A percentile compares a stretch with the other conserved stretches of the same genome.
These are phyloP conservation scores for Rhizoclosmatium globosum DNA, from an alignment of 192 early-diverging fungal species.

Conservation along the genomic window DNA sequence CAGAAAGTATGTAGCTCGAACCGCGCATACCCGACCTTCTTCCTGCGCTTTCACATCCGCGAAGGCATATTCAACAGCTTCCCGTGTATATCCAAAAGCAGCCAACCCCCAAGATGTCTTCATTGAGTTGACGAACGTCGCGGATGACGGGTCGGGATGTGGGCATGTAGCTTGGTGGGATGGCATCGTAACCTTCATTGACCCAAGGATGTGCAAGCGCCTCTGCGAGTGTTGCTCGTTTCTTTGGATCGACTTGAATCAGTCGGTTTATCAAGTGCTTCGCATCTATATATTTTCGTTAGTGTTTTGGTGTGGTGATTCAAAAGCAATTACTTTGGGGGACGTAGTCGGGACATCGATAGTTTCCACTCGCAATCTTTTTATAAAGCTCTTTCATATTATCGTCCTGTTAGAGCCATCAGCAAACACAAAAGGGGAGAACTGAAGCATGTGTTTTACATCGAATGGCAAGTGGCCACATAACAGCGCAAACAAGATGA, in stretches of 20 bases:
- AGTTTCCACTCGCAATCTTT: constrained; percentile 79
- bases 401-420: constrained; percentile 56
- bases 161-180: constrained; percentile 73
- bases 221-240: constrained; percentile 73
- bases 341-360: constrained; percentile 66
- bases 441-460: background rate
- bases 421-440: background rate
- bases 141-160: constrained; percentile 38
- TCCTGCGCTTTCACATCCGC: background rate
- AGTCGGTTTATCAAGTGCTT: constrained; percentile 72
- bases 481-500: constrained; percentile 84
- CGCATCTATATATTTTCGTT: constrained; percentile 54
- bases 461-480: constrained; percentile 89
- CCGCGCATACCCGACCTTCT: constrained; percentile 23
- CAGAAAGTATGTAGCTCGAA: constrained; percentile 61
- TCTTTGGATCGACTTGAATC: constrained; percentile 75
- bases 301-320: constrained; percentile 81
- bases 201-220: constrained; percentile 81
- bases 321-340: constrained; percentile 74
- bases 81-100: constrained; percentile 56
- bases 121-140: constrained; percentile 27
- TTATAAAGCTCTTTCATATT: constrained; percentile 84
- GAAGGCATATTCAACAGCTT: constrained; percentile 55
- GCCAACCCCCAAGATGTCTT: constrained; percentile 55
- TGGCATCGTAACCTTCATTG: constrained; percentile 73